phyloP scores from a whole-genome alignment of 495 filamentous ascomycete genomes.

The Talaromyces thailandensis region DNA sequence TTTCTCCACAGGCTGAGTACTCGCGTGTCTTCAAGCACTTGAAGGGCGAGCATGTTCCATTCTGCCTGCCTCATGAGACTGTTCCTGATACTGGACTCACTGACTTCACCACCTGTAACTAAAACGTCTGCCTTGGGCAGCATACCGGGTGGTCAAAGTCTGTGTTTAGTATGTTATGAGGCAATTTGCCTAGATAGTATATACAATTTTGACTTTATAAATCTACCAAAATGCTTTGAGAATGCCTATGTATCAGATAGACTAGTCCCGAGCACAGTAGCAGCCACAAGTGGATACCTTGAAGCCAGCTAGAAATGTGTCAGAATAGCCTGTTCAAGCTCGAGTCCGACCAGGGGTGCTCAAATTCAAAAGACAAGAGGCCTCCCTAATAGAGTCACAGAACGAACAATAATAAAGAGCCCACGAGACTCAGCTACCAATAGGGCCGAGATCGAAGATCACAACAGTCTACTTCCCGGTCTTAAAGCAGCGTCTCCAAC shows the following conservation, averaged over 20 bases:
- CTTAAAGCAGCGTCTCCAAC: too few relatives aligned
- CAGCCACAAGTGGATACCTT: too few relatives aligned
- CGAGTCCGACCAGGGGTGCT: too few relatives aligned
- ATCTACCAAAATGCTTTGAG: not conserved
- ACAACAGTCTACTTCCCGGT: too few relatives aligned
- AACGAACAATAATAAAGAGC: too few relatives aligned
- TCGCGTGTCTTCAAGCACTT: constrained; percentile 16
- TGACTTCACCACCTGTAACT: constrained; percentile 19
- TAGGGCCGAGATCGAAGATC: too few relatives aligned
- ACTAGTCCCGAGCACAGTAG: too few relatives aligned
- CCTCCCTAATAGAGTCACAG: too few relatives aligned
- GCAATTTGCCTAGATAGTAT: not conserved
- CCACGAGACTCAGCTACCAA: too few relatives aligned
- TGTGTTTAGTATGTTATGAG: not conserved
- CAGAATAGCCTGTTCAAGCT: too few relatives aligned
- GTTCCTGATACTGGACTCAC: constrained; percentile 16
- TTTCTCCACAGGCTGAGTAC: constrained; percentile 16
- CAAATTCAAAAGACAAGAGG: too few relatives aligned
- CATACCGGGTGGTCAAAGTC: not conserved
- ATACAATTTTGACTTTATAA: not conserved
- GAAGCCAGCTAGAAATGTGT: too few relatives aligned
- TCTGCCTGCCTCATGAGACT: constrained; percentile 18
- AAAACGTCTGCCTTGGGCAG: not conserved
- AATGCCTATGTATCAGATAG: not conserved
- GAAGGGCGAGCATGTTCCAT: constrained; percentile 21